Evolutionary conservation across 331 rosid genomes (phyloP).

Genomic region (Telfairia occidentalis): DNA sequence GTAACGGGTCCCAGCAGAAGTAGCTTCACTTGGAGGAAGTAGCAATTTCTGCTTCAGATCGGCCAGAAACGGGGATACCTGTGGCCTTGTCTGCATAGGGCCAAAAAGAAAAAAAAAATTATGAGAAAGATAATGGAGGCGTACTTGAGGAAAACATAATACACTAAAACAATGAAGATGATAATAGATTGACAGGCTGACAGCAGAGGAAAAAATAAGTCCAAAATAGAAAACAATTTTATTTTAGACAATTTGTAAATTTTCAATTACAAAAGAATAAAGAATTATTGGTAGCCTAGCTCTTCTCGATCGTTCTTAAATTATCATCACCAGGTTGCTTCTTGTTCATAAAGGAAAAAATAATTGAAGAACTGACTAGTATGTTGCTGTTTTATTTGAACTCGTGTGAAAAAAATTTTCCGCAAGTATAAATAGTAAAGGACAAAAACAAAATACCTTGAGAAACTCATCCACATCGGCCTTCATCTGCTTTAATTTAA

Average conservation of each 20-base stretch:
- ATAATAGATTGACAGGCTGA: background rate
- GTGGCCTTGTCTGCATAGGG: slow-evolving; percentile 58
- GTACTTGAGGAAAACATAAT: background rate
- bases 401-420: background rate
- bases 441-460: slow-evolving; percentile 35
- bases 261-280: background rate
- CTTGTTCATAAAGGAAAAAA: background rate
- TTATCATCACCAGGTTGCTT: background rate
- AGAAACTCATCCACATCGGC: slow-evolving; percentile 84
- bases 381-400: background rate
- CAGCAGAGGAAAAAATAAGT: background rate
- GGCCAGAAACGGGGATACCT: slow-evolving; percentile 48
- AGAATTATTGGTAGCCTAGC: background rate
- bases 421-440: background rate
- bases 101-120: background rate
- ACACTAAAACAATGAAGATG: background rate
- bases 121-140: background rate
- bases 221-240: background rate
- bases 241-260: background rate
- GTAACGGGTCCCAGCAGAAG: slow-evolving; percentile 81
- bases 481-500: slow-evolving; percentile 84
- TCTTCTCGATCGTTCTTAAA: background rate
- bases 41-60: slow-evolving; percentile 83
- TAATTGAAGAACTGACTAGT: background rate
- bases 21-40: slow-evolving; percentile 60